phyloP scores from a whole-genome alignment of 2,329 filamentous ascomycete species.

The Verticillium albo-atrum region DNA sequence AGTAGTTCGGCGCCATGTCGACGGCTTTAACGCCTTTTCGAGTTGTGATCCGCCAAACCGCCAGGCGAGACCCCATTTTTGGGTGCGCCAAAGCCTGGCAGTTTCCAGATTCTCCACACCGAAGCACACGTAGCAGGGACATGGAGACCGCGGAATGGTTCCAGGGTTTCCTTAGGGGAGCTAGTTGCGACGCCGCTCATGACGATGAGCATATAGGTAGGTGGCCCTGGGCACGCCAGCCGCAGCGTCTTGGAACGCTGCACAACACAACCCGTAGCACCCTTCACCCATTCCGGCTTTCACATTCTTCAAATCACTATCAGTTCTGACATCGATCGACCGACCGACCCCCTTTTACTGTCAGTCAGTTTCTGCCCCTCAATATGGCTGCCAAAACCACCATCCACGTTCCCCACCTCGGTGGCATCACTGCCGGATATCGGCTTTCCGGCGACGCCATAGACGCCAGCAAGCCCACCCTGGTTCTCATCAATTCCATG shows the following conservation, averaged over 20 bases:
- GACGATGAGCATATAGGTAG: not conserved
- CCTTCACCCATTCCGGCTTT: not conserved
- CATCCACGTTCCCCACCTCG: constrained; percentile 42
- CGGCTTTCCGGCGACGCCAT: constrained; percentile 33
- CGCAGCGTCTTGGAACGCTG: not conserved
- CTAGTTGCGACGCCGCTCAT: not conserved
- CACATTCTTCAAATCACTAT: not conserved
- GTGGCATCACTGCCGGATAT: constrained; percentile 42
- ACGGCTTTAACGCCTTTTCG: not conserved
- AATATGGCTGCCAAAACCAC: constrained; percentile 34
- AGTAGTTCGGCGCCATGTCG: not conserved
- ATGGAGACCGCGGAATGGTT: not conserved
- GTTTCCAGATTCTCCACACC: not conserved
- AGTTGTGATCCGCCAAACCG: not conserved
- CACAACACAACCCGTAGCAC: not conserved
- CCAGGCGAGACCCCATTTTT: not conserved
- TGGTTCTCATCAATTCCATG: constrained; percentile 48
- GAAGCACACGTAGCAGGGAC: not conserved
- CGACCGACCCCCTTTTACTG: not conserved
- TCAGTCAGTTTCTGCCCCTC: not conserved
- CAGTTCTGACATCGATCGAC: not conserved
- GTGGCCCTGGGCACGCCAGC: not conserved
- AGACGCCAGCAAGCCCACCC: constrained; percentile 46
- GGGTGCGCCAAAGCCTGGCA: not conserved
- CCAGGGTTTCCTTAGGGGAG: not conserved